Evolutionary conservation across 2,329 filamentous ascomycete genomes (phyloP), one percentile per base, ranked within the genome.

Genomic region (Ustulina deusta): DNA sequence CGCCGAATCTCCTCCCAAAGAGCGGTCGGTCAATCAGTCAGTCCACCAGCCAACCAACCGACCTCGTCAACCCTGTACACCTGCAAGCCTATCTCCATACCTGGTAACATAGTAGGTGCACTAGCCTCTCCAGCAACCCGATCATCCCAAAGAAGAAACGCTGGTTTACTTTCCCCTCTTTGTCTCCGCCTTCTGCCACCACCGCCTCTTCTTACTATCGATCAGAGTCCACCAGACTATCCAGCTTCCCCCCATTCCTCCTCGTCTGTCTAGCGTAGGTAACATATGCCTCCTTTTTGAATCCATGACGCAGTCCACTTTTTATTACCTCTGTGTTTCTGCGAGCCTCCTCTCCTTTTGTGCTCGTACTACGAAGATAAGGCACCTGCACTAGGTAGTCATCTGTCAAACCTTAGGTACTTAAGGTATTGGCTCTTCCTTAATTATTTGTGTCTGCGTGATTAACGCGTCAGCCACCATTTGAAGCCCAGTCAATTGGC

Each of bases 401-500:
- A 32, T 65, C 55, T 51, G 13, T 55, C 57, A 17, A 42, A 32
- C 57, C 51, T 59, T 51, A 38, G n/a, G 52, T 58, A 52, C 55
- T 66, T 61, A 56, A 55, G 55, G 55, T 58, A 66, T 63, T 60
- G 46, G 60, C 60, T 61, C 40, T 61, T 60, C 59, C 60, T 63
- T 42, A 49, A 55, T 59, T 32, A 55, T 38, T n/a, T 48, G 17
- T 54, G 58, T 56, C 57, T 66, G 68, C 62, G 59, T 70, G 69
- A 69, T 70, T 62, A 66, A 65, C 66, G 65, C 69, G 61, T 69
- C 71, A 72, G 71, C 69, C 71, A 61, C 63, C 59, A 49, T 65
- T 66, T 66, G 71, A 64, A 61, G 65, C 71, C 64, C 64, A 69
- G 65, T 48, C 65, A 63, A 65, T 57, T 58, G 48, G 49, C 58